phyloP scores from a whole-genome alignment of 2,329 filamentous ascomycete species.

The Hypoxylon sp. region DNA sequence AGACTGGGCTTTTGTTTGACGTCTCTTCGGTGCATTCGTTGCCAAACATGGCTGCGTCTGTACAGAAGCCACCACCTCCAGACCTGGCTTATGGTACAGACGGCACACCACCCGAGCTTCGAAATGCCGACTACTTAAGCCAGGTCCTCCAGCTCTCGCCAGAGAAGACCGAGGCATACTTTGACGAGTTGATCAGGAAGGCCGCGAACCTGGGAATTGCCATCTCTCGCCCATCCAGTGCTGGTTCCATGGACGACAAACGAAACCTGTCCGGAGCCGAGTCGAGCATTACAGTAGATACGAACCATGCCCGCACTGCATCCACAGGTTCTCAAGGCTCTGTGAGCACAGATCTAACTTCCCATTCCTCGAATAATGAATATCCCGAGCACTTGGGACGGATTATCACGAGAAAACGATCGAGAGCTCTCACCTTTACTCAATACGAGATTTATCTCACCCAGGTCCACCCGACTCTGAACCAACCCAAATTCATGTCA shows the following conservation, averaged over 20 bases:
- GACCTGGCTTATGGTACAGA: conserved; percentile 34
- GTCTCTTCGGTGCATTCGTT: conserved; percentile 24
- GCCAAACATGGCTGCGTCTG: conserved; percentile 44
- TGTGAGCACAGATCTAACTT: conserved; percentile 56
- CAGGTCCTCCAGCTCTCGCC: conserved; percentile 47
- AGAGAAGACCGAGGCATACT: conserved; percentile 41
- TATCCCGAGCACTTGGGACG: conserved; percentile 42
- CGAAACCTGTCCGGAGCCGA: conserved; percentile 56
- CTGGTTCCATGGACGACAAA: conserved; percentile 49
- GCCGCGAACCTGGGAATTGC: conserved; percentile 54
- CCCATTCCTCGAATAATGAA: conserved; percentile 56
- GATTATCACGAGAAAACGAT: conserved; percentile 49
- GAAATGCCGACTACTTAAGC: conserved; percentile 46
- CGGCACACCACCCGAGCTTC: conserved; percentile 46
- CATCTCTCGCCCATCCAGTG: conserved; percentile 45
- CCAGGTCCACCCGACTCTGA: conserved; percentile 57
- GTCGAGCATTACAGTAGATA: conserved; percentile 57
- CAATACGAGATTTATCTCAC: conserved; percentile 65
- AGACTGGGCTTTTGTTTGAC: conserved; percentile 32
- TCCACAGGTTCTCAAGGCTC: conserved; percentile 58
- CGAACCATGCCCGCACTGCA: conserved; percentile 57
- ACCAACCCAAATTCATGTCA: conserved; percentile 57
- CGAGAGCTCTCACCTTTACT: conserved; percentile 59
- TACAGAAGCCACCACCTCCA: conserved; percentile 37
- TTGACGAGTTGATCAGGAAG: conserved; percentile 51